Evolutionary conservation across 805 yeast species (phyloP).

Genomic region (Candida anglica): DNA sequence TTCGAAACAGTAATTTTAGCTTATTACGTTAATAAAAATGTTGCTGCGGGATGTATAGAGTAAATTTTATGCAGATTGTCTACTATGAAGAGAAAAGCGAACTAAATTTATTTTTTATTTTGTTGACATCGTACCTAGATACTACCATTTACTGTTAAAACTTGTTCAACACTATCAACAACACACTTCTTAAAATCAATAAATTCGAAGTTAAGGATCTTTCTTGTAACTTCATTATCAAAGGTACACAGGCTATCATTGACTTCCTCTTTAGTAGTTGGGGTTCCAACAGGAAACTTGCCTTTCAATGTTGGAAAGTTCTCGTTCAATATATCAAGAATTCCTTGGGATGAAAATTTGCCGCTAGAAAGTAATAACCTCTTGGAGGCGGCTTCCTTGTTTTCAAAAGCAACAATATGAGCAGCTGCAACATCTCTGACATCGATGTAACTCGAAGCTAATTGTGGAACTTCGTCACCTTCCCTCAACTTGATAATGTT

Average conservation of each 20-base stretch:
- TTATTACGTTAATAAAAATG: no score
- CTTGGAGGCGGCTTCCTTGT: conserved; percentile 24
- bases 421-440: conserved; percentile 64
- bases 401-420: conserved; percentile 48
- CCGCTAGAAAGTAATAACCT: conserved; percentile 21
- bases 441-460: conserved; percentile 36
- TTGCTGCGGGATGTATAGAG: no score
- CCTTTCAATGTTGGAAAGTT: conserved; percentile 23
- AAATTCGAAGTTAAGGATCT: conserved; percentile 34
- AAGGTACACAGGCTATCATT: conserved; percentile 22
- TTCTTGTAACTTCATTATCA: conserved; percentile 30
- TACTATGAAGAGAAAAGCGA: no score
- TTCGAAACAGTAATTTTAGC: no score
- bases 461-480: conserved; percentile 18
- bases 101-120: no score
- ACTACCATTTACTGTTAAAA: conserved; percentile 6
- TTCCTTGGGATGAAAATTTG: conserved; percentile 12
- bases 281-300: conserved; percentile 28
- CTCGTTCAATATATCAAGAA: conserved; percentile 17
- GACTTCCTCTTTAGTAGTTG: conserved; percentile 26
- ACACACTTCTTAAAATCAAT: conserved; percentile 36
- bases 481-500: conserved; percentile 28
- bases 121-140: no score
- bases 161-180: conserved; percentile 39
- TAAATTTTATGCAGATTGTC: no score